phyloP scores from a whole-genome alignment of 768 basidiomycete species.

The Lyophyllum atratum region DNA sequence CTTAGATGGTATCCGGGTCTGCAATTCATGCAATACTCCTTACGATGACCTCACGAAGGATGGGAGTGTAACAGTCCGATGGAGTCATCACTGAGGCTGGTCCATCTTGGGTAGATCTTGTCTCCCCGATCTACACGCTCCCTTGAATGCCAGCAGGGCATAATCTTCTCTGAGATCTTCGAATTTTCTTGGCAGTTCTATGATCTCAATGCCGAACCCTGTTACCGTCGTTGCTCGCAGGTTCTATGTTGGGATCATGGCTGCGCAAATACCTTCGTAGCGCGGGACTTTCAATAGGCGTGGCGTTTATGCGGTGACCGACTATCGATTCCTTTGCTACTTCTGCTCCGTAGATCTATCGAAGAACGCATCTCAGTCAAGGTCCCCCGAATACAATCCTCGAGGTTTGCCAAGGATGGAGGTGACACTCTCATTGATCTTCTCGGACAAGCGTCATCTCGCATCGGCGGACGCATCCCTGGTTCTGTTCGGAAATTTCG shows the following conservation, averaged over 20 bases:
- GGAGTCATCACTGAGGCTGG: no score
- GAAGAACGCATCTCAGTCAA: not conserved
- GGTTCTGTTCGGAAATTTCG: not conserved
- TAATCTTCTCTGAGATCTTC: no score
- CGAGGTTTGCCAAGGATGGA: not conserved
- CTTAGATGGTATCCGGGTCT: not conserved
- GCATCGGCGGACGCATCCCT: not conserved
- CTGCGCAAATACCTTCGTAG: not conserved
- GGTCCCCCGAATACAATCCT: not conserved
- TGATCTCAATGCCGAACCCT: not conserved
- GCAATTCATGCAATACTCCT: no score
- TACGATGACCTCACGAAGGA: no score
- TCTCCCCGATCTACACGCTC: no score
- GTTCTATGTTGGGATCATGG: not conserved
- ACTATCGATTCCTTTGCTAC: not conserved
- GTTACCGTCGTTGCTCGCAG: not conserved
- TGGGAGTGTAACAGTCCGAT: no score
- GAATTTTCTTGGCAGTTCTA: not conserved
- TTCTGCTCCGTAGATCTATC: not conserved
- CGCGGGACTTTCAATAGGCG: not conserved
- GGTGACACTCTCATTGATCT: not conserved
- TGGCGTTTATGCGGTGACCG: slow-evolving; percentile 30
- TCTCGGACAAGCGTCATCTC: not conserved
- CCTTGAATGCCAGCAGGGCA: no score
- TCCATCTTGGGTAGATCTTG: no score